phyloP scores from a whole-genome alignment of 148 eudicot genomes.

The Heliosperma pusillum region DNA sequence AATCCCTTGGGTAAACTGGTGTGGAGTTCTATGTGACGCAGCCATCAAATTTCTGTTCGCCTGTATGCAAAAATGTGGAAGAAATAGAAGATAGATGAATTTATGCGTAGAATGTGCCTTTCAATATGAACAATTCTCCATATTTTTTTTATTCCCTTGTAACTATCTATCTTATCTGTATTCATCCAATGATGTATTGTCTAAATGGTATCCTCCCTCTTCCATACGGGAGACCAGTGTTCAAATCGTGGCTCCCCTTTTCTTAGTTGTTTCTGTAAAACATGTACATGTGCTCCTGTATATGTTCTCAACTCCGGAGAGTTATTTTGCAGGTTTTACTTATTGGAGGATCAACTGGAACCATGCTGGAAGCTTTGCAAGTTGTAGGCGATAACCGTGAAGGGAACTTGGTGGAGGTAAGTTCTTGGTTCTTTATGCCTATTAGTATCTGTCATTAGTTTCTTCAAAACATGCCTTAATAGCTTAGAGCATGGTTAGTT shows the following conservation, averaged over 20 bases:
- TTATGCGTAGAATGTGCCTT: neutral
- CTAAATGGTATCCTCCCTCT: neutral
- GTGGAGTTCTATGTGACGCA: too few relatives aligned
- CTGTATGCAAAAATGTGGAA: neutral
- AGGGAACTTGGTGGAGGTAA: conserved; percentile 60
- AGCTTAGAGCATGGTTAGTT: neutral
- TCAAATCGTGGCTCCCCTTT: neutral
- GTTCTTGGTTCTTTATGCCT: conserved; percentile 26
- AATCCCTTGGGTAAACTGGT: neutral
- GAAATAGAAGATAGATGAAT: neutral
- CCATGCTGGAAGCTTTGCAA: conserved; percentile 92
- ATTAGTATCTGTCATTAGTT: neutral
- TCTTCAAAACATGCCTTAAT: neutral
- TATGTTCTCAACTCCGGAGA: conserved; percentile 2
- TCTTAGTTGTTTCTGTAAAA: neutral
- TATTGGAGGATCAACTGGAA: conserved; percentile 98
- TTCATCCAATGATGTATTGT: conserved; percentile 1
- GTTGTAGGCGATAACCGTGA: conserved; percentile 83
- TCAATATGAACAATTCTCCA: neutral
- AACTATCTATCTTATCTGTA: neutral
- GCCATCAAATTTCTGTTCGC: too few relatives aligned
- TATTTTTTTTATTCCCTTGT: neutral
- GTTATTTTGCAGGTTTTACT: conserved; percentile 67
- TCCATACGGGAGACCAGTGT: neutral
- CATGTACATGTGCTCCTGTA: neutral